Conservation (phyloP, 1,284 basidiomycete genomes). For the Apiotrichum mycotoxinovorans region DNA sequence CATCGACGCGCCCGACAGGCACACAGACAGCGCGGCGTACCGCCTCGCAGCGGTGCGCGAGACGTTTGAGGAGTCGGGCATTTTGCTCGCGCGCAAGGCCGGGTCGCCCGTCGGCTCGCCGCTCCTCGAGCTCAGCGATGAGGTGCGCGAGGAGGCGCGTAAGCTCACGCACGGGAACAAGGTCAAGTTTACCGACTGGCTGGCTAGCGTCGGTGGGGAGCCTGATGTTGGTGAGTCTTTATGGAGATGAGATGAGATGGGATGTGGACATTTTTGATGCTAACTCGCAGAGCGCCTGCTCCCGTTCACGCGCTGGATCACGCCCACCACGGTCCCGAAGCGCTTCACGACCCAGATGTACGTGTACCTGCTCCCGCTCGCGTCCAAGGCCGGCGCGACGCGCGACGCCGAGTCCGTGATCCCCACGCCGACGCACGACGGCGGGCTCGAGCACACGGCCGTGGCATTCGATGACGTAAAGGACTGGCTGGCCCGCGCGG, state of each 20-base stretch:
- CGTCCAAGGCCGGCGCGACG: background rate
- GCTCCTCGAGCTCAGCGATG: constrained; percentile 6
- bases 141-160: constrained; percentile 7
- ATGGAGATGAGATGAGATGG: no score
- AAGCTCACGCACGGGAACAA: constrained; percentile 16
- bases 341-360: constrained; percentile 22
- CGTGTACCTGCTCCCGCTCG: constrained; percentile 17
- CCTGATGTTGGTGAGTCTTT: constrained; percentile 8
- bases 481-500: constrained; percentile 8
- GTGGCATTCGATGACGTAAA: constrained; percentile 2
- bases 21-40: constrained; percentile 13
- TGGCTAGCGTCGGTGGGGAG: constrained; percentile 10
- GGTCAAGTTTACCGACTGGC: constrained; percentile 14
- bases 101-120: background rate
- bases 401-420: background rate
- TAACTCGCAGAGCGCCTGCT: constrained; percentile 11
- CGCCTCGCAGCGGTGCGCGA: constrained; percentile 18
- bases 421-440: constrained; percentile 11
- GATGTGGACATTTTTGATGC: no score
- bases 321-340: constrained; percentile 16
- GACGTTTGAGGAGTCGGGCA: constrained; percentile 22
- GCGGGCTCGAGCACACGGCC: constrained; percentile 19
- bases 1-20: constrained; percentile 1
- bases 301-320: constrained; percentile 24
- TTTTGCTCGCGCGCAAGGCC: constrained; percentile 12